Conservation (phyloP, 2,329 filamentous ascomycete species). For the Penicillium brasilianum region DNA sequence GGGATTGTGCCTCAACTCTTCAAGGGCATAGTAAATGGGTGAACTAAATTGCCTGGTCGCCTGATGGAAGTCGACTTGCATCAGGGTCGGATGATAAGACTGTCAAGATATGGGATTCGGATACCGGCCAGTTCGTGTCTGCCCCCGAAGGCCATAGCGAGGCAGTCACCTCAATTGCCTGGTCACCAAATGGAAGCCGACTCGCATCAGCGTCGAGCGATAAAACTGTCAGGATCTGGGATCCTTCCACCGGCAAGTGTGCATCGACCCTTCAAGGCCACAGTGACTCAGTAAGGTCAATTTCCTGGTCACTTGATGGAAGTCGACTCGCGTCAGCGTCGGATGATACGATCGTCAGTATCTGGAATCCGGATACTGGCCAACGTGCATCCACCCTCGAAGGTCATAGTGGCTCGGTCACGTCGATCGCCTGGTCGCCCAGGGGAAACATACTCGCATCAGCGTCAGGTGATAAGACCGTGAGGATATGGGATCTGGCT, state of each 20-base stretch:
- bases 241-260: neutral
- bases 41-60: too few relatives aligned
- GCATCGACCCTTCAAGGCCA: neutral
- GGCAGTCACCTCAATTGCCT: constrained; percentile 4
- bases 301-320: constrained; percentile 8
- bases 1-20: too few relatives aligned
- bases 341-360: neutral
- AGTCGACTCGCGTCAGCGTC: constrained; percentile 17
- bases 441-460: constrained; percentile 18
- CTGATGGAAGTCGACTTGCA: constrained; percentile 16
- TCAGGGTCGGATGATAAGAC: too few relatives aligned
- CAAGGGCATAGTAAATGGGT: too few relatives aligned
- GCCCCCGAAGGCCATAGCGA: neutral
- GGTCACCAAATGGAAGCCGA: constrained; percentile 15
- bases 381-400: neutral
- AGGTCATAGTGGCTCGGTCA: neutral
- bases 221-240: constrained; percentile 2
- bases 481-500: constrained; percentile 6
- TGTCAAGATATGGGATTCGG: constrained; percentile 10
- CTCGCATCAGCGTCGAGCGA: neutral
- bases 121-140: constrained; percentile 1
- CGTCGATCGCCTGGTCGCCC: neutral
- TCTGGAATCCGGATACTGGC: constrained; percentile 4
- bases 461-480: constrained; percentile 1
- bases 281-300: neutral